A percentile compares a stretch with the other conserved stretches of the same genome.
phyloP scores from a whole-genome alignment of 768 basidiomycete genomes.

The Hygrocybe coccinea region DNA sequence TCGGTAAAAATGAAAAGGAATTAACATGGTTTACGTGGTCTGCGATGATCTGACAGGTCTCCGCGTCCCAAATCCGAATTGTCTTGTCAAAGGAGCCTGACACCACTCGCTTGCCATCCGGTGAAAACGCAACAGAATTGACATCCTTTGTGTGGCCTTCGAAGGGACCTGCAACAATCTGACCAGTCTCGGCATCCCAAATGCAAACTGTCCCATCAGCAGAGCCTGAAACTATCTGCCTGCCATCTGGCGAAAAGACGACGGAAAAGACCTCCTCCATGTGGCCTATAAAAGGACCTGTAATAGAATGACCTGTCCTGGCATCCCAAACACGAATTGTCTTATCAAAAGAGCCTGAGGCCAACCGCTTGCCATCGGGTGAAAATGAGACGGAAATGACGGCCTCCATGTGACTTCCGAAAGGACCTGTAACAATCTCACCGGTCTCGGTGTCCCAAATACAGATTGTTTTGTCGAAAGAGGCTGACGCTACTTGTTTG shows the following conservation, averaged over 20 bases:
- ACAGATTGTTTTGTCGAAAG: slow-evolving; percentile 12
- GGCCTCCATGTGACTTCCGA: slow-evolving; percentile 8
- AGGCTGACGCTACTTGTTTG: slow-evolving; percentile 12
- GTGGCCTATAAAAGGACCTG: background rate
- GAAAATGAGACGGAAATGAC: slow-evolving; percentile 41
- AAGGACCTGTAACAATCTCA: background rate
- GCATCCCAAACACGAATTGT: slow-evolving; percentile 36
- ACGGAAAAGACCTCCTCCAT: background rate
- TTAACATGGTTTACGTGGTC: background rate
- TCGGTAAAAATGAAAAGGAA: slow-evolving; percentile 6
- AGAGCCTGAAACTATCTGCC: slow-evolving; percentile 4
- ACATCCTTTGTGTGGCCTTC: slow-evolving; percentile 18
- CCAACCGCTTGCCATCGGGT: slow-evolving; percentile 45
- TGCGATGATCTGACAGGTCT: background rate
- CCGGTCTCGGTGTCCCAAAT: slow-evolving; percentile 17
- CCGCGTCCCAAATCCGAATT: slow-evolving; percentile 22
- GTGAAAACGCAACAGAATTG: slow-evolving; percentile 23
- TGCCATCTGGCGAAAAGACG: slow-evolving; percentile 10
- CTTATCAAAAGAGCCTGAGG: slow-evolving; percentile 49
- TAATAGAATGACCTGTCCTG: background rate
- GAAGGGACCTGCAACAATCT: background rate
- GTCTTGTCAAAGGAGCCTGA: slow-evolving; percentile 19
- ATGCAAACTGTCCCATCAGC: background rate
- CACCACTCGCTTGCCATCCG: slow-evolving; percentile 20
- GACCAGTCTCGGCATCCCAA: slow-evolving; percentile 10